Base-by-base conservation (phyloP, 371 early-diverging fungal genomes). In the Haplosporangium sp. region DNA sequence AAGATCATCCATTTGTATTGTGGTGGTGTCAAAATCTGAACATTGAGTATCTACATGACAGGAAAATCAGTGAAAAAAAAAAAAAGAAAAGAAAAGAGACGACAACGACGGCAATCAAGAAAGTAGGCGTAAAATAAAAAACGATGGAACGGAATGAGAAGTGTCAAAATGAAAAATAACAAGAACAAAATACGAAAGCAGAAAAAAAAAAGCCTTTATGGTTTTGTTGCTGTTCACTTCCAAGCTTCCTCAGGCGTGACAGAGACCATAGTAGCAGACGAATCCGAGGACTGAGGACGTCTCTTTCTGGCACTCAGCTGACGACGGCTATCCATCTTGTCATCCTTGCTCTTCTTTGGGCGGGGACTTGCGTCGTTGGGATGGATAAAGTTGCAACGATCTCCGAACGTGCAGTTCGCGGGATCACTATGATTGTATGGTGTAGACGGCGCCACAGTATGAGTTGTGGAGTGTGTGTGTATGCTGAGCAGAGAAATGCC, bases 311-410 rank as follows among this genome's bases (percentile, higher is more conserved):
- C 12, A n/a, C 53, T 29, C 23, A 18, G 29, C 48, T 43, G 61
- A 5, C 61, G 65, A n/a, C 42, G 43, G 48, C 36, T 50, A 12
- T 68, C 57, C 74, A 68, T 74, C 54, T 50, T 47, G 47, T 45
- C 37, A 11, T 54, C 54, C 29, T 54, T 46, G 55, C 58, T 37
- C 54, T 57, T 43, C 6, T 58, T 40, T 18, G 61, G 56, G 18
- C 69, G 69, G 14, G 66, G 54, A 23, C 45, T 23, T 29, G 58
- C 59, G 64, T 87, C 87, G 48, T 61, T 67, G 18, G 85, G 85
- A 66, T 87, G 87, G 41, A 87, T 80, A 62, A 85, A 87, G 74
- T 83, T 83, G 65, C 87, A 87, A 45, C 82, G 83, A 18, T 85
- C 79, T 6, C 84, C 85, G 57, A 83, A 87, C 11, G 63, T 52